A percentile compares a stretch with the other conserved stretches of the same genome.
Evolutionary conservation across 1,139 yeast genomes (phyloP).

Genomic region (Candida glucosophila): DNA sequence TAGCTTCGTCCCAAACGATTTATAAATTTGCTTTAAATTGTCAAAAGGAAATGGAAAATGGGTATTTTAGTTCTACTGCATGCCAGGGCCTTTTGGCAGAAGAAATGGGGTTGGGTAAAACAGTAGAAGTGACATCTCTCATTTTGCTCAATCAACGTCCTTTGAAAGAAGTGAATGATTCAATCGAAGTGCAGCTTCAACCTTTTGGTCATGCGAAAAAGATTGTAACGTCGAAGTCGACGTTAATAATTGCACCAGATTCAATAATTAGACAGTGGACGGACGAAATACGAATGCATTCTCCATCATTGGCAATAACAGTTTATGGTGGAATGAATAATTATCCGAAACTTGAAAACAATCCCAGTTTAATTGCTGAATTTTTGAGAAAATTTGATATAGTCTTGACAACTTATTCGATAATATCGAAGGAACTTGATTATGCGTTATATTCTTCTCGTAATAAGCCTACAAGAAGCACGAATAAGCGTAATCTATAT

Average conservation of each 20-base stretch:
- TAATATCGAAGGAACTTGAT: constrained; percentile 68
- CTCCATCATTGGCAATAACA: constrained; percentile 48
- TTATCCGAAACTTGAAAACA: constrained; percentile 35
- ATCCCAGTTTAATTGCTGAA: constrained; percentile 36
- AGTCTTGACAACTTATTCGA: constrained; percentile 72
- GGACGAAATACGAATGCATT: constrained; percentile 56
- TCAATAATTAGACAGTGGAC: constrained; percentile 81
- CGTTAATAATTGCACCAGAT: constrained; percentile 78
- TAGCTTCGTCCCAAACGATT: constrained; percentile 26
- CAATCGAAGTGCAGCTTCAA: constrained; percentile 24
- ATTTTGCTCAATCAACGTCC: constrained; percentile 51
- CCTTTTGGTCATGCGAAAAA: constrained; percentile 29
- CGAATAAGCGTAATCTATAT: constrained; percentile 7
- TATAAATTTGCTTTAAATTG: constrained; percentile 16
- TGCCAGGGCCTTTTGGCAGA: constrained; percentile 76
- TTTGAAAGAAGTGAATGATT: constrained; percentile 32
- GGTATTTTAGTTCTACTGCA: constrained; percentile 15
- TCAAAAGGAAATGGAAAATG: constrained; percentile 8
- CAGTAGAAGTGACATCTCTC: constrained; percentile 72
- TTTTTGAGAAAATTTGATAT: constrained; percentile 56
- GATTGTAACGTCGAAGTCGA: constrained; percentile 53
- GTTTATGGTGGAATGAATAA: constrained; percentile 56
- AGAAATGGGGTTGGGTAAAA: constrained; percentile 96
- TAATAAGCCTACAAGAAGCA: constrained; percentile 42
- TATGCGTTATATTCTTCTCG: constrained; percentile 66